These are phyloP conservation scores for Edaphochlamys debaryana DNA, from an alignment of 139 green algal species.

Conservation along the genomic window DNA sequence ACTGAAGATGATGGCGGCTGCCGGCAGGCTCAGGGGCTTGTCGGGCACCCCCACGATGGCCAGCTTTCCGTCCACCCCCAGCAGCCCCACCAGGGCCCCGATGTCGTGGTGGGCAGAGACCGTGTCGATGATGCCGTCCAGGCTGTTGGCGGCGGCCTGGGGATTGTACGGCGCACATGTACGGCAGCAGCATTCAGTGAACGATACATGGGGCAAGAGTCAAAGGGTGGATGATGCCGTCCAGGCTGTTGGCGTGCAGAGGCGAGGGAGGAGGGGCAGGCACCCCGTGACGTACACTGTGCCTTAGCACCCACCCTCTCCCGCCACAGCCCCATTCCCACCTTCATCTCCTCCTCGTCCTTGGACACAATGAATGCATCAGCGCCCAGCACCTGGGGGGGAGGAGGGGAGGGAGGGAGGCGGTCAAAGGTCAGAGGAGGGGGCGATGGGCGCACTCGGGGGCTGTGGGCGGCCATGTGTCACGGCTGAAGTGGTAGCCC, in stretches of 20 bases:
- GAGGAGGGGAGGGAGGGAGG: neutral
- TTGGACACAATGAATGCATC: constrained; percentile 73
- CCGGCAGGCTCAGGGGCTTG: constrained; percentile 36
- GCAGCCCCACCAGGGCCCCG: constrained; percentile 47
- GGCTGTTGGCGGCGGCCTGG: no score
- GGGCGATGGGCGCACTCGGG: no score
- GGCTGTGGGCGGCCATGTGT: no score
- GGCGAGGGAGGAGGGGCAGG: no score
- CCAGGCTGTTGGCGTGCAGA: no score
- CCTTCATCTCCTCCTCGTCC: constrained; percentile 66
- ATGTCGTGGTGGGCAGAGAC: constrained; percentile 78
- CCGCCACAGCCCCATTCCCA: neutral
- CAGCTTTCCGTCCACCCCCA: constrained; percentile 70
- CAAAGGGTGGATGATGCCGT: no score
- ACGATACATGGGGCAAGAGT: no score
- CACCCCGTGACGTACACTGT: no score
- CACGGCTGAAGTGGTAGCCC: neutral
- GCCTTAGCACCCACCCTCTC: no score
- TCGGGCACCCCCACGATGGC: constrained; percentile 39
- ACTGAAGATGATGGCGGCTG: constrained; percentile 41
- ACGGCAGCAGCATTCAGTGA: no score
- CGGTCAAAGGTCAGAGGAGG: no score
- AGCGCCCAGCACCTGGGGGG: constrained; percentile 61
- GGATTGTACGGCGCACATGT: no score
- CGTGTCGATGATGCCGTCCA: constrained; percentile 94